Base-by-base conservation (phyloP, 164 flowering plant species). In the Platanus orientalis region DNA sequence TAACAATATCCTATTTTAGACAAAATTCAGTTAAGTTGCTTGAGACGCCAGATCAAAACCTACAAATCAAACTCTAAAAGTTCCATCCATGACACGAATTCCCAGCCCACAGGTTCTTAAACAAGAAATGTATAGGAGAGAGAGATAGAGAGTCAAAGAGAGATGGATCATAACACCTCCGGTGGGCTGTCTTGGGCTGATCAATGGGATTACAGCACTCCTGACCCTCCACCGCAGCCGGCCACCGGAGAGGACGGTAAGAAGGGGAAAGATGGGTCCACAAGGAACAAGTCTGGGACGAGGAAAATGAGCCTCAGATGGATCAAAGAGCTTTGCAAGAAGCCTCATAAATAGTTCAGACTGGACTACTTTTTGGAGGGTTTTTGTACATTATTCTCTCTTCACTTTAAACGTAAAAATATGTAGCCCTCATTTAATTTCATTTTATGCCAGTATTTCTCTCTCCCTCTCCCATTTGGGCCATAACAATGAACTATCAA, bases 101-200 rank as follows among this genome's bases (percentile, higher is more conserved):
- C 50, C 47, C 45, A 45, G 44, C 19, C 30, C 23, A 16, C 23
- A 53, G 7, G 16, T 4, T n/a, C 56, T 14, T 29, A 7, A 44
- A 27, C 26, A 50, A 48, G 34, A 45, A 50, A 34, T 25, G 29
- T 39, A 29, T 20, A 48, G 53, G 21, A 32, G 28, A 45, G 26
- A 39, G 34, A 21, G 2, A 52, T 40, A 53, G 47, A 32, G n/a
- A 62, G 16, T 42, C 50, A 58, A 40, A 66, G 67, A 62, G 61
- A 61, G 56, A 77, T 79, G 88, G 80, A 79, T 56, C 30, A 48
- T 29, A 67, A 40, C 57, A 45, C n/a, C 36, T 69, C 75, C 0
- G 78, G 76, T 17, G 83, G 87, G n/a, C 54, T 75, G n/a, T 81
- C 86, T 11, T 83, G 89, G 89, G 92, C 89, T 11, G 89, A 84